Percentiles rank a stretch among this genome's conserved stretches.
Evolutionary conservation across 2,329 filamentous ascomycete genomes (phyloP).

Genomic region (Exophiala dermatitidis): DNA sequence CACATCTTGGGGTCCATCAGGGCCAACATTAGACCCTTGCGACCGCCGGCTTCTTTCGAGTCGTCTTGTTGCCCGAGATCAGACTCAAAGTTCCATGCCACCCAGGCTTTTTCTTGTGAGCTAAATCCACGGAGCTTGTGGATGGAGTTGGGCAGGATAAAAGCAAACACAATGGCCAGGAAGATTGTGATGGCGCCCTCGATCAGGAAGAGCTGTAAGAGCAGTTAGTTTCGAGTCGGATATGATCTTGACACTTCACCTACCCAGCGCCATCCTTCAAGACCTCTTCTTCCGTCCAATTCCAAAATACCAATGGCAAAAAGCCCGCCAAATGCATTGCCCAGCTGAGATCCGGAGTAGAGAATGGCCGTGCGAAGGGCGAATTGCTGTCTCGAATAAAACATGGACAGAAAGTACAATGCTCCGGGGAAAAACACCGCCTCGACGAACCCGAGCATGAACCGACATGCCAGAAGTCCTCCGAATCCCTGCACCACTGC

Average conservation of each 20-base stretch:
- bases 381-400: conserved; percentile 43
- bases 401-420: conserved; percentile 36
- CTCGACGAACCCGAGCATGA: conserved; percentile 56
- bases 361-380: conserved; percentile 53
- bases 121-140: conserved; percentile 54
- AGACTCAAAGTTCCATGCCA: conserved; percentile 34
- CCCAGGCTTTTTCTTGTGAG: conserved; percentile 49
- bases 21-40: conserved; percentile 30
- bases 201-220: conserved; percentile 56
- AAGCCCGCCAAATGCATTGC: conserved; percentile 53
- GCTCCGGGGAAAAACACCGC: conserved; percentile 52
- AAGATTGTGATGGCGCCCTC: conserved; percentile 59
- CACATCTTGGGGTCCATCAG: conserved; percentile 34
- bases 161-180: conserved; percentile 52
- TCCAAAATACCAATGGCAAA: conserved; percentile 53
- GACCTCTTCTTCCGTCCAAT: conserved; percentile 50
- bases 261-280: conserved; percentile 53
- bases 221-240: too few relatives aligned
- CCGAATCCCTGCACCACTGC: conserved; percentile 48
- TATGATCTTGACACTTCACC: conserved; percentile 28
- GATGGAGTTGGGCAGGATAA: conserved; percentile 62
- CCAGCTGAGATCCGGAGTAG: conserved; percentile 54
- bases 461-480: conserved; percentile 50
- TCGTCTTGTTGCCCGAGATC: conserved; percentile 23
- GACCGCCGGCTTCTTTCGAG: conserved; percentile 28